Evolutionary conservation across 1,284 basidiomycete species (phyloP).

Genomic region (Coniferiporia weirii): DNA sequence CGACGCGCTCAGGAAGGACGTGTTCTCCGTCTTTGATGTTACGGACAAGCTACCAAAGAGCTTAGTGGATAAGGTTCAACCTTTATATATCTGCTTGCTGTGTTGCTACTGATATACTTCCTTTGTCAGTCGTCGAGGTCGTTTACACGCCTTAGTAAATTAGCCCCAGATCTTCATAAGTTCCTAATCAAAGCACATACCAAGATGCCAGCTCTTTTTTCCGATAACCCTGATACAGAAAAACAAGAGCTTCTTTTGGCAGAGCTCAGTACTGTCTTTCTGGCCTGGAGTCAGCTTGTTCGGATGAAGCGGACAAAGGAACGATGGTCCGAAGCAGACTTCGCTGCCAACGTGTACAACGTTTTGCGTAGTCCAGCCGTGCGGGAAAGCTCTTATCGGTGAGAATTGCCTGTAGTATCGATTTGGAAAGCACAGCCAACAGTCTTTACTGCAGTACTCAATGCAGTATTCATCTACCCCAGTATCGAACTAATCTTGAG

Average conservation of each 20-base stretch:
- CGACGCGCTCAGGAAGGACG: slow-evolving; percentile 19
- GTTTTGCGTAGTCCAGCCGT: slow-evolving; percentile 39
- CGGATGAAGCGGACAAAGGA: slow-evolving; percentile 40
- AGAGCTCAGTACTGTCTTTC: slow-evolving; percentile 36
- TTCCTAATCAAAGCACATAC: slow-evolving; percentile 38
- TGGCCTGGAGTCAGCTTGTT: slow-evolving; percentile 40
- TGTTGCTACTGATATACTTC: background rate
- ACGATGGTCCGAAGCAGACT: slow-evolving; percentile 51
- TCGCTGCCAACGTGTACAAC: slow-evolving; percentile 51
- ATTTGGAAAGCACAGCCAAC: background rate
- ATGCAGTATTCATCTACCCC: slow-evolving; percentile 44
- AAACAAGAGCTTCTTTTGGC: slow-evolving; percentile 30
- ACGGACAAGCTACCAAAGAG: slow-evolving; percentile 24
- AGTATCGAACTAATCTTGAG: slow-evolving; percentile 32
- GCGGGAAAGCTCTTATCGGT: slow-evolving; percentile 39
- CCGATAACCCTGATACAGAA: slow-evolving; percentile 21
- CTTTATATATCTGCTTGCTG: background rate
- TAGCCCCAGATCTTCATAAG: slow-evolving; percentile 30
- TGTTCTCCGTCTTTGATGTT: slow-evolving; percentile 26
- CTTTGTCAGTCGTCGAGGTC: slow-evolving; percentile 26
- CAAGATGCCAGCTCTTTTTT: slow-evolving; percentile 38
- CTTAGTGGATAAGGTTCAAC: slow-evolving; percentile 27
- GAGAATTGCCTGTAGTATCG: slow-evolving; percentile 3
- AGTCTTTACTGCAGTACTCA: slow-evolving; percentile 34
- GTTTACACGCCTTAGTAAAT: slow-evolving; percentile 23